Evolutionary conservation across 345 rosid species (phyloP), one percentile per base, ranked within the genome.

Genomic region (Gossypium thurberi): DNA sequence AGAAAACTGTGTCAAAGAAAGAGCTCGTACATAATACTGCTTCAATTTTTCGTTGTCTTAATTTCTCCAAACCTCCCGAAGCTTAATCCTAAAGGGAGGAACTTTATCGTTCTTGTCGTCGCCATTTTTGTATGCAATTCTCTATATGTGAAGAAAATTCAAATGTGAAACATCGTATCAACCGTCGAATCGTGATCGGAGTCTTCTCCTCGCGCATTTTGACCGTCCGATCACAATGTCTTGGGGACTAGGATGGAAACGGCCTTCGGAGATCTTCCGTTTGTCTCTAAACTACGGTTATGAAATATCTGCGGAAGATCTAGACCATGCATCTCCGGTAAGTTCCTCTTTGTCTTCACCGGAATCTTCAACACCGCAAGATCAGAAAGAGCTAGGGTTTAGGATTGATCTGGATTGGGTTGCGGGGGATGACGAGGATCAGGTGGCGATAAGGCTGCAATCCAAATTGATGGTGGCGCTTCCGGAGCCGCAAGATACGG

Each of bases 161-260:
- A 60, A 61, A 60, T 61, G 65, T 40, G 9, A 48, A 65, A 52
- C 20, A 69, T 58, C 71, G 18, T 72, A 33, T 2, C 67, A 48
- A 68, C 75, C 76, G 47, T 52, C 81, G 26, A 79, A 83, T 80
- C 85, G 50, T 75, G 43, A 76, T 78, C 82, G 56, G 46, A 20
- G 26, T 61, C 48, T 33, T 75, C 63, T 10, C 61, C 56, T 17
- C 56, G 20, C 8, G 8, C 14, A 42, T 65, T 58, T 44, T 6
- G 64, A 50, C 21, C 21, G 11, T 50, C 61, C 53, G 58, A 42
- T 72, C 61, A 64, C 82, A 85, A 95, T 95, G 99, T 95, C 98
- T 59, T 94, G 98, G 98, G 98, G 97, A 58, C 77, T 94, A 70
- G 97, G 99, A 47, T 95, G 99, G 99, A 93, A 92, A 80, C 82